A percentile compares a stretch with the other conserved stretches of the same genome.
Evolutionary conservation across 2,329 filamentous ascomycete genomes (phyloP).

Genomic region (Laburnicola sp.): DNA sequence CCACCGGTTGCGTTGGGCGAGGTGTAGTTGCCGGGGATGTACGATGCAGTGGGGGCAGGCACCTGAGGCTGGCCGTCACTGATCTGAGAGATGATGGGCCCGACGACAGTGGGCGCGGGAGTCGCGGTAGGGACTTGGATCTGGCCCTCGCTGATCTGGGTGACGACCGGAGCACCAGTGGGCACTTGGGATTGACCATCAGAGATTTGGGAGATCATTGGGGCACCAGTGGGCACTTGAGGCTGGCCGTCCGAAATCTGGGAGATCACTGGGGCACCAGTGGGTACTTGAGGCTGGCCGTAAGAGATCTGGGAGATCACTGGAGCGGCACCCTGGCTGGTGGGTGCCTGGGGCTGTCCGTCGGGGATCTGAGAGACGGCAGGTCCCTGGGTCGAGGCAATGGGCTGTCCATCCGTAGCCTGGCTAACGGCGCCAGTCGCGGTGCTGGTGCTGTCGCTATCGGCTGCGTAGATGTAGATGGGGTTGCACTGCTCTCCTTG

Average conservation of each 20-base stretch:
- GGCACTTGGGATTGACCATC: conserved; percentile 34
- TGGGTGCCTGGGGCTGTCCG: conserved; percentile 19
- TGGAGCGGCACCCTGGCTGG: neutral
- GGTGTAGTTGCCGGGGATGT: conserved; percentile 14
- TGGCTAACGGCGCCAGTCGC: conserved; percentile 7
- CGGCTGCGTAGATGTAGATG: conserved; percentile 32
- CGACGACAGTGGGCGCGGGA: neutral
- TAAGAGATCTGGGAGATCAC: conserved; percentile 10
- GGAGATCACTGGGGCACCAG: conserved; percentile 17
- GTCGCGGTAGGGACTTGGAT: conserved; percentile 10
- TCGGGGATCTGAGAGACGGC: conserved; percentile 34
- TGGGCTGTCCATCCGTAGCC: conserved; percentile 21
- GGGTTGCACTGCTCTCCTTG: conserved; percentile 69
- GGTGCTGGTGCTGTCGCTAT: conserved; percentile 3
- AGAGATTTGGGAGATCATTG: conserved; percentile 18
- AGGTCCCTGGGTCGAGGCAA: conserved; percentile 14
- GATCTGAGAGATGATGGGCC: conserved; percentile 14
- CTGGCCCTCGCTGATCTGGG: conserved; percentile 14
- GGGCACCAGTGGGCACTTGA: conserved; percentile 25
- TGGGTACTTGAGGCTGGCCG: conserved; percentile 26
- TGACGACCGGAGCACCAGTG: conserved; percentile 9
- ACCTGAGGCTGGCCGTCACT: conserved; percentile 15
- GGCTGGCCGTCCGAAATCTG: conserved; percentile 20
- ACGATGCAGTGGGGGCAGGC: conserved; percentile 9
- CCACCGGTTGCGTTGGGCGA: conserved; percentile 18